phyloP scores from a whole-genome alignment of 306 rosid species.

The Quercus alba region DNA sequence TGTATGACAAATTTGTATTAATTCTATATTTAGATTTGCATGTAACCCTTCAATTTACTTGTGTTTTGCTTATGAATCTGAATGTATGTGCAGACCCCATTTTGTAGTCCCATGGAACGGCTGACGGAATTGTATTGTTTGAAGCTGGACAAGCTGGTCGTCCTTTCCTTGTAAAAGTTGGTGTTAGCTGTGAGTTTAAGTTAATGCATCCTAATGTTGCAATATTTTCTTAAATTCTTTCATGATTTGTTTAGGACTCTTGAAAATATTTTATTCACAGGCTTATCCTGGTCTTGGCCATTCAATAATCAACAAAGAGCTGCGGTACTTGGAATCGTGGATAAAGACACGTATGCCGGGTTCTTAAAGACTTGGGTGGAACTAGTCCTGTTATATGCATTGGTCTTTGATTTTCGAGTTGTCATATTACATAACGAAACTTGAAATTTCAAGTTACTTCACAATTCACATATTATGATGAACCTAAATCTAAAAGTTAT shows the following conservation, averaged over 20 bases:
- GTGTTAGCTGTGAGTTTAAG: constrained; percentile 71
- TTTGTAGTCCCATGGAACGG: too few species aligned
- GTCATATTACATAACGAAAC: background rate
- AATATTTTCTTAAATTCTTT: background rate
- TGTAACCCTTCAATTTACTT: too few species aligned
- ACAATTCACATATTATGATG: background rate
- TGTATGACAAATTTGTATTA: too few species aligned
- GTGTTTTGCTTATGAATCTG: too few species aligned
- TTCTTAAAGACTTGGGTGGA: constrained; percentile 30
- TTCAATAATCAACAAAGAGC: constrained; percentile 63
- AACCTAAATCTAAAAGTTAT: background rate
- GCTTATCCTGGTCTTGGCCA: constrained; percentile 80
- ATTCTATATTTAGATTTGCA: too few species aligned
- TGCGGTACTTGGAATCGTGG: constrained; percentile 66
- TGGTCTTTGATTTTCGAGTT: background rate
- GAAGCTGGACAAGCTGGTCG: constrained; percentile 89
- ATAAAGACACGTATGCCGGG: constrained; percentile 59
- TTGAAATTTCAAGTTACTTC: background rate
- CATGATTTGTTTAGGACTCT: constrained; percentile 7
- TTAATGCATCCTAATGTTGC: constrained; percentile 27
- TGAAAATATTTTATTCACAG: constrained; percentile 24
- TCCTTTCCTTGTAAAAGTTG: constrained; percentile 59
- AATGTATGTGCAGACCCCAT: too few species aligned
- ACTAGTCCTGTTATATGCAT: background rate
- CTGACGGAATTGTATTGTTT: constrained; percentile 14